A percentile compares a stretch with the other conserved stretches of the same genome.
Evolutionary conservation across 371 early-diverging fungal species (phyloP).

Genomic region (Zychaea mexicana): DNA sequence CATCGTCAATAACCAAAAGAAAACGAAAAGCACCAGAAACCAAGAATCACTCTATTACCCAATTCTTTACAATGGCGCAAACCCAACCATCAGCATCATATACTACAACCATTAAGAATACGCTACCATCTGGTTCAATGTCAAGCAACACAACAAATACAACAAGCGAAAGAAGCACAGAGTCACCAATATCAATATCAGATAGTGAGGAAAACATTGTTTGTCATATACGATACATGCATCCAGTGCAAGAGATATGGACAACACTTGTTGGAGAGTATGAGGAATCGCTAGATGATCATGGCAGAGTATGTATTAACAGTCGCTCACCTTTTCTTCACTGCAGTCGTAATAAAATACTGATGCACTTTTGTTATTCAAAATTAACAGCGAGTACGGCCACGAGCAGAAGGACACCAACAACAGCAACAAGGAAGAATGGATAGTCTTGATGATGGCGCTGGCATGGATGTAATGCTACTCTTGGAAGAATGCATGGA

Average conservation of each 20-base stretch:
- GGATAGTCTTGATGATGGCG: background rate
- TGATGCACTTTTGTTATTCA: background rate
- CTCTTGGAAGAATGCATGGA: background rate
- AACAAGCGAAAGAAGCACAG: background rate
- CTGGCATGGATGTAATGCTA: background rate
- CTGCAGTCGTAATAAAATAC: background rate
- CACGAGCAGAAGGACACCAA: background rate
- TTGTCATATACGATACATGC: background rate
- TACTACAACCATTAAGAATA: too few relatives aligned
- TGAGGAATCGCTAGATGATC: background rate
- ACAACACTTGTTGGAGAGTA: background rate
- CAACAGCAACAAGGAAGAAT: too few relatives aligned
- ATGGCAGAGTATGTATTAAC: background rate
- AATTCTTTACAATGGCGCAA: slow-evolving; percentile 3
- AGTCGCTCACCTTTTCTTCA: background rate
- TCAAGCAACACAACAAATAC: background rate
- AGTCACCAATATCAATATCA: background rate
- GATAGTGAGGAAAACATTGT: background rate
- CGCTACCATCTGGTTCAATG: too few relatives aligned
- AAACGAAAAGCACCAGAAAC: background rate
- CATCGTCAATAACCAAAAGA: background rate
- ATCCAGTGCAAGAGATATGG: background rate
- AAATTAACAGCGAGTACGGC: background rate
- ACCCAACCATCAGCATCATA: background rate
- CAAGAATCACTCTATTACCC: background rate